phyloP scores from a whole-genome alignment of 2,329 filamentous ascomycete genomes.

The Botryosphaeria dothidea region DNA sequence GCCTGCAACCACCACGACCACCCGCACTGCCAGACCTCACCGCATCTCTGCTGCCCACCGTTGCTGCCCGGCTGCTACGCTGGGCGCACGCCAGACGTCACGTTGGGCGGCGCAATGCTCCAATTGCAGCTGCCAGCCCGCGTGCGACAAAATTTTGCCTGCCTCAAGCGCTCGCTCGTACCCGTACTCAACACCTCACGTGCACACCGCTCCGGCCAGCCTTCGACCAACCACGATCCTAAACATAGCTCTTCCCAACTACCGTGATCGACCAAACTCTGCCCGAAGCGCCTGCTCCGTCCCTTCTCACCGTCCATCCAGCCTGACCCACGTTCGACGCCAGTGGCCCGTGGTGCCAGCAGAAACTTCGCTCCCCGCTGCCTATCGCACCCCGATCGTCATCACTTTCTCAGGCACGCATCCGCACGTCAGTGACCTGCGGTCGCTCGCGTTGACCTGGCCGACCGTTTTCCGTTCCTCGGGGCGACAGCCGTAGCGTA shows the following conservation, averaged over 20 bases:
- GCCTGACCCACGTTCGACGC: neutral
- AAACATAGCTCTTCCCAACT: neutral
- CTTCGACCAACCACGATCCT: constrained; percentile 3
- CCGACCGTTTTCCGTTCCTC: neutral
- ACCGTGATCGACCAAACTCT: neutral
- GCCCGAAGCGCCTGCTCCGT: neutral
- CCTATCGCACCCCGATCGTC: neutral
- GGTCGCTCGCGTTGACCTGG: neutral
- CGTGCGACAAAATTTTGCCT: neutral
- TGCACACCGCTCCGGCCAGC: constrained; percentile 6
- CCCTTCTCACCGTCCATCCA: constrained; percentile 1
- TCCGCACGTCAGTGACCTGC: neutral
- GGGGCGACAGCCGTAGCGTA: neutral
- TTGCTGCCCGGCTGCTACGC: neutral
- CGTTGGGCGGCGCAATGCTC: neutral
- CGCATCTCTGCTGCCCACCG: neutral
- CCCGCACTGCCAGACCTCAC: neutral
- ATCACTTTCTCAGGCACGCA: neutral
- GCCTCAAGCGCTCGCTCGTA: neutral
- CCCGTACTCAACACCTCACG: constrained; percentile 1
- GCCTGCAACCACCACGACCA: neutral
- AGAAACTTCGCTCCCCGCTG: neutral
- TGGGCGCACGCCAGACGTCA: neutral
- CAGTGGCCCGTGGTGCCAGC: neutral
- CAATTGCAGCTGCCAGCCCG: neutral